A percentile compares a stretch with the other conserved stretches of the same genome.
Evolutionary conservation across 495 filamentous ascomycete genomes (phyloP).

Genomic region (Aspergillus affinis): DNA sequence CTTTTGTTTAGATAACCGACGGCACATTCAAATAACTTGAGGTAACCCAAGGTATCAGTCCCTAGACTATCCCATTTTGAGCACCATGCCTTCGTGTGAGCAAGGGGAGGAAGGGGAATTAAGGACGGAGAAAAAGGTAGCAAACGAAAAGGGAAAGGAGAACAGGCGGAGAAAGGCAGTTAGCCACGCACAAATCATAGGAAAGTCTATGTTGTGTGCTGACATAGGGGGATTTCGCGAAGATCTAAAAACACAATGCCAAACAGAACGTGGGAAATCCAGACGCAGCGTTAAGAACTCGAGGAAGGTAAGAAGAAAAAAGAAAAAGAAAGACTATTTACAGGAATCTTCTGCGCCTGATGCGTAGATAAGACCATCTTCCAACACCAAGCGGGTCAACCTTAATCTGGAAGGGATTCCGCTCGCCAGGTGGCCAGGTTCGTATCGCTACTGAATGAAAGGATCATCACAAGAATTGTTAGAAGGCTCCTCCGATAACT

Average conservation of each 20-base stretch:
- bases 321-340: slow-evolving; percentile 12
- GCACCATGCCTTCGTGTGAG: neutral
- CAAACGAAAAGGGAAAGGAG: neutral
- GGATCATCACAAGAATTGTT: no score
- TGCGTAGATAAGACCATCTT: slow-evolving; percentile 5
- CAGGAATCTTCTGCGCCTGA: slow-evolving; percentile 10
- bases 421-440: no score
- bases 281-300: slow-evolving; percentile 10
- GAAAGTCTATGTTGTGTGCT: neutral
- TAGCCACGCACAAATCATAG: neutral
- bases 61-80: neutral
- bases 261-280: slow-evolving; percentile 5
- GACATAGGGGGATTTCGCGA: neutral
- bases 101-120: neutral
- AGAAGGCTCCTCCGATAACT: no score
- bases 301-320: neutral
- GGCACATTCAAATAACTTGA: neutral
- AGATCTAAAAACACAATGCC: neutral
- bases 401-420: no score
- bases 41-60: neutral
- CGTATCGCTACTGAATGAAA: no score
- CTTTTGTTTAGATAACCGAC: neutral
- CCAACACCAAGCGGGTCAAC: slow-evolving; percentile 14
- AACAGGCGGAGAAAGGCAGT: neutral
- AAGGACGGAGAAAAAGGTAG: neutral